phyloP scores from a whole-genome alignment of 176 grass and related monocot species.

The Dactylis glomerata region DNA sequence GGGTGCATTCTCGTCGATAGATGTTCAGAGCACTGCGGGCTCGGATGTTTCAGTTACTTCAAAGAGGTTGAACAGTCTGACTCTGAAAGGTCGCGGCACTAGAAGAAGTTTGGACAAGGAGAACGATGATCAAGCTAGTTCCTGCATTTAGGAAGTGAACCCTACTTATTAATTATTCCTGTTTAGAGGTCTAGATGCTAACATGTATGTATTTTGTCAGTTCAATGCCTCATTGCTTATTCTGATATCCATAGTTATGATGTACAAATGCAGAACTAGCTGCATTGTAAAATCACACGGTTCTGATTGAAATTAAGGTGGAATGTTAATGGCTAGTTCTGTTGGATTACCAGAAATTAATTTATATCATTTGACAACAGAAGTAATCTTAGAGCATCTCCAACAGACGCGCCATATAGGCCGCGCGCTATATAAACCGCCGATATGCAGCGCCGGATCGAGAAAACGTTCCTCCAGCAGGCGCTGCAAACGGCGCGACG shows the following conservation, averaged over 20 bases:
- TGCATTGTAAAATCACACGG: background rate
- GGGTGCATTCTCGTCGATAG: constrained; percentile 48
- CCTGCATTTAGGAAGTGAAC: constrained; percentile 35
- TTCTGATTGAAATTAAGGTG: background rate
- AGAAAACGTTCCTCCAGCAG: no score
- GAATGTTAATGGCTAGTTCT: background rate
- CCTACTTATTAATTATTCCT: constrained; percentile 32
- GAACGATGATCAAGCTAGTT: constrained; percentile 35
- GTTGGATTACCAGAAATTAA: background rate
- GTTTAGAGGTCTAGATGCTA: constrained; percentile 19
- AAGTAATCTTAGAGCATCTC: no score
- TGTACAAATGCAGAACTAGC: constrained; percentile 19
- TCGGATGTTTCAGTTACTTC: constrained; percentile 48
- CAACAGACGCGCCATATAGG: no score
- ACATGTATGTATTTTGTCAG: constrained; percentile 43
- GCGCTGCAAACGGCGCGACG: no score
- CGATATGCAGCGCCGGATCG: no score
- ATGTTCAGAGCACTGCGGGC: constrained; percentile 47
- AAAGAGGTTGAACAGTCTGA: constrained; percentile 42
- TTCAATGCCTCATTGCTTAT: constrained; percentile 41
- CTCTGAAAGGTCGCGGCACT: constrained; percentile 38
- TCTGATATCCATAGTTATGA: constrained; percentile 13
- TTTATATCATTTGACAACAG: background rate
- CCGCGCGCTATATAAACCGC: no score
- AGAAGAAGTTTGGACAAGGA: constrained; percentile 70